Percentiles rank a stretch among this genome's conserved stretches.
Conservation (phyloP, 495 filamentous ascomycete genomes). For the Tuber microsphaerosporum region DNA sequence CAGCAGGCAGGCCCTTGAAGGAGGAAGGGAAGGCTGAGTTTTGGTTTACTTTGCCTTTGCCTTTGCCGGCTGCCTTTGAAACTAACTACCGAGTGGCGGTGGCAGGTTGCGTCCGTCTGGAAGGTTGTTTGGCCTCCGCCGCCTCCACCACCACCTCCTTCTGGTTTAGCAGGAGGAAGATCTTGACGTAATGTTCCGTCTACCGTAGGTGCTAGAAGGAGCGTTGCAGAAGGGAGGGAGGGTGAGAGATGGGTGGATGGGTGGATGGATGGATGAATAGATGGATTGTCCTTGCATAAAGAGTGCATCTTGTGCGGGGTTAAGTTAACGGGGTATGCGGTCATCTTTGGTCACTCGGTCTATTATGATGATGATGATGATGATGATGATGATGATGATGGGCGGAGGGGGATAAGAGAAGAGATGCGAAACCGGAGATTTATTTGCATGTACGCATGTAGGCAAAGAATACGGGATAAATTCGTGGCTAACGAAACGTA, state of each 20-base stretch:
- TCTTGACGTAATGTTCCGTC: not conserved
- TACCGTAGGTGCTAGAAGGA: not conserved
- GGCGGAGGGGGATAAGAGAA: not conserved
- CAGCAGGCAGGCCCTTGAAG: not conserved
- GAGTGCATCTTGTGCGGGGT: not conserved
- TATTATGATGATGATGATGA: not conserved
- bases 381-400: no score
- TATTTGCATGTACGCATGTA: not conserved
- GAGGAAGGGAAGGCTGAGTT: not conserved
- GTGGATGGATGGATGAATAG: not conserved
- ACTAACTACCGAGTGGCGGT: not conserved
- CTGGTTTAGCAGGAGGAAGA: no score
- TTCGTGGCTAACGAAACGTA: not conserved
- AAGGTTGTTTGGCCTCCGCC: not conserved
- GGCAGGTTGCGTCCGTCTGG: not conserved
- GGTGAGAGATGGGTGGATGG: not conserved
- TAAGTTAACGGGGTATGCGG: not conserved
- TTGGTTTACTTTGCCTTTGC: no score
- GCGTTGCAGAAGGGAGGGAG: not conserved
- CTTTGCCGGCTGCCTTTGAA: not conserved
- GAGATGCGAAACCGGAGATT: not conserved
- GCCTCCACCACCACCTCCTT: not conserved
- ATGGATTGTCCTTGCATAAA: not conserved
- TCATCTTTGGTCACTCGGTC: not conserved
- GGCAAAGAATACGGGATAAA: no score